phyloP scores from a whole-genome alignment of 768 basidiomycete genomes.

The Pleurotus salmoneostramineus region DNA sequence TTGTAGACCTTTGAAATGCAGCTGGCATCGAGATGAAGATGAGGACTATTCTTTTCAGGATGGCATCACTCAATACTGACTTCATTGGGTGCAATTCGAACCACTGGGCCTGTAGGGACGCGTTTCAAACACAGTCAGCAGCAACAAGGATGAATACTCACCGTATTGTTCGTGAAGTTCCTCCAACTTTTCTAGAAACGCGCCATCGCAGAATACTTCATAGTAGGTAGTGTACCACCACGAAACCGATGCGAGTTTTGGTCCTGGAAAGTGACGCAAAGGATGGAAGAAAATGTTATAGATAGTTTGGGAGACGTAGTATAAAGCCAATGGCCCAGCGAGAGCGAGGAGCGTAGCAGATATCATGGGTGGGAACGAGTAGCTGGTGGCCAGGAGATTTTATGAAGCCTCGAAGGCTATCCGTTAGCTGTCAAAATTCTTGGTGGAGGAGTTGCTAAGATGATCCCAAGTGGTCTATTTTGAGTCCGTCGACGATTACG shows the following conservation, averaged over 20 bases:
- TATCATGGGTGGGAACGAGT: neutral
- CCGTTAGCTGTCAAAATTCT: neutral
- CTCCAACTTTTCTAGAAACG: constrained; percentile 21
- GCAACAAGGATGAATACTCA: constrained; percentile 8
- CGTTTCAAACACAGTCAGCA: neutral
- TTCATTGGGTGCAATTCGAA: constrained; percentile 32
- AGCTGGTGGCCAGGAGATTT: neutral
- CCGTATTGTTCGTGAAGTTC: constrained; percentile 21
- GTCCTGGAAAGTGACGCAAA: constrained; percentile 23
- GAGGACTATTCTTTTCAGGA: neutral
- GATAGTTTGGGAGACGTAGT: neutral
- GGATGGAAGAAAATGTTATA: constrained; percentile 22
- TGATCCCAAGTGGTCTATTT: neutral
- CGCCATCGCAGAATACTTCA: constrained; percentile 20
- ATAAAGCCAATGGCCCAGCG: neutral
- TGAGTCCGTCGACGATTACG: neutral
- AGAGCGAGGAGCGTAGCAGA: neutral
- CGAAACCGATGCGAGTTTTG: constrained; percentile 21
- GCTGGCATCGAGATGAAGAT: constrained; percentile 14
- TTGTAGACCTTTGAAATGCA: constrained; percentile 31
- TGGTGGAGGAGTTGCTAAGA: neutral
- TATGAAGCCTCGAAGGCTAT: neutral
- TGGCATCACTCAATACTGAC: constrained; percentile 14
- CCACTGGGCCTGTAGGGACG: constrained; percentile 26
- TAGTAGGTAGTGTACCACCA: constrained; percentile 22